These are phyloP conservation scores for Ilyonectria sp. DNA, from an alignment of 2,329 filamentous ascomycete species.

Conservation along the genomic window DNA sequence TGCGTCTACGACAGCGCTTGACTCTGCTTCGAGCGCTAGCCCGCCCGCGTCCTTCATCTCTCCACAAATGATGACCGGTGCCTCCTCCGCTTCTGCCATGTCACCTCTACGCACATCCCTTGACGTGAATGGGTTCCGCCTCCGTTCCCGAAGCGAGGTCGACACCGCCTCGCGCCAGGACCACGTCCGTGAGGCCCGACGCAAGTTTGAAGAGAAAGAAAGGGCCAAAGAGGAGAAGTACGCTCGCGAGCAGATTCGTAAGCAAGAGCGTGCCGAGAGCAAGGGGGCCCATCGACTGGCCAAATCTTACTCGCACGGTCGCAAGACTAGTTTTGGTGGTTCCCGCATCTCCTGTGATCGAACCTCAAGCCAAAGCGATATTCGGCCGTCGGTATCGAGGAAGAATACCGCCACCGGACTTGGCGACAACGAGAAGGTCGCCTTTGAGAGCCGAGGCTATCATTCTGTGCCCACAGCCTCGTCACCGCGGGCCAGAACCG, in stretches of 20 bases:
- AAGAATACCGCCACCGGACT: constrained; percentile 46
- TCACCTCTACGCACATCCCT: constrained; percentile 73
- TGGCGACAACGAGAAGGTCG: constrained; percentile 58
- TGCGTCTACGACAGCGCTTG: constrained; percentile 46
- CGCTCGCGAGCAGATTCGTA: constrained; percentile 70
- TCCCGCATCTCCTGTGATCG: constrained; percentile 53
- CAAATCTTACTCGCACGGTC: constrained; percentile 59
- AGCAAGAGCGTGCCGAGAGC: constrained; percentile 71
- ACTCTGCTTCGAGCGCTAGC: constrained; percentile 46
- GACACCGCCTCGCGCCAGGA: constrained; percentile 69
- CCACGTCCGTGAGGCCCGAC: constrained; percentile 72
- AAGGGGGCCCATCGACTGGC: constrained; percentile 69
- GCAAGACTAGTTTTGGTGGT: constrained; percentile 56
- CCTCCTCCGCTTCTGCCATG: constrained; percentile 54
- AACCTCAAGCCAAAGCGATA: constrained; percentile 50
- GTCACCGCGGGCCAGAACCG: constrained; percentile 51
- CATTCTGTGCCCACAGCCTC: constrained; percentile 56
- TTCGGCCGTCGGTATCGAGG: constrained; percentile 49
- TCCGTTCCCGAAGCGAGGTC: constrained; percentile 73
- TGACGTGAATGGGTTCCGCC: constrained; percentile 70
- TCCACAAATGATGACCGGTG: constrained; percentile 43
- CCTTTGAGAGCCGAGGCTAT: constrained; percentile 64
- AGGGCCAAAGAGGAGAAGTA: constrained; percentile 74
- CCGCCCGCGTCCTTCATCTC: constrained; percentile 48
- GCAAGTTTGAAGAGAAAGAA: constrained; percentile 75